Conservation (phyloP, 1,284 basidiomycete genomes). For the Apiotrichum siamense region DNA sequence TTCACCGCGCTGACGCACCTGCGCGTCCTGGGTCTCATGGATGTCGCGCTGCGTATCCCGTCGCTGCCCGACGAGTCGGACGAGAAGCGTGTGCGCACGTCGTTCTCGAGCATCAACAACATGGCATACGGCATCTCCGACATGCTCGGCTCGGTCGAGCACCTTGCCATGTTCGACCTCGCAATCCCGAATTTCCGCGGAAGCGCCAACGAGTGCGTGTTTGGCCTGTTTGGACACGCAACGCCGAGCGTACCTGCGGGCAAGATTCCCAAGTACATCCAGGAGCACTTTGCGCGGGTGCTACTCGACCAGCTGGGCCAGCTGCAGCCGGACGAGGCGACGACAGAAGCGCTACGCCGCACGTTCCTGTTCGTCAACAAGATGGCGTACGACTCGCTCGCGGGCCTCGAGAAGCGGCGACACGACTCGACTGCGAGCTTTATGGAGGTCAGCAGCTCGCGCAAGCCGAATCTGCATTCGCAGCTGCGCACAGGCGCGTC, state of each 20-base stretch:
- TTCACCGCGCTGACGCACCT: conserved; percentile 79
- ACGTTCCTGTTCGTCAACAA: conserved; percentile 82
- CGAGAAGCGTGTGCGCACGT: conserved; percentile 86
- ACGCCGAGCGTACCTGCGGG: conserved; percentile 54
- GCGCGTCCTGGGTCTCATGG: conserved; percentile 90
- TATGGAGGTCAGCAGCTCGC: conserved; percentile 13
- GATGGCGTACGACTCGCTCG: conserved; percentile 61
- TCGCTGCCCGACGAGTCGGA: conserved; percentile 86
- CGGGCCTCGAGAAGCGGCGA: conserved; percentile 48
- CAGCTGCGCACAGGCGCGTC: conserved; percentile 70
- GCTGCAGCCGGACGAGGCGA: conserved; percentile 55
- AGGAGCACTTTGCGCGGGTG: conserved; percentile 65
- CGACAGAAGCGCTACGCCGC: conserved; percentile 71
- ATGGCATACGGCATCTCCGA: conserved; percentile 98
- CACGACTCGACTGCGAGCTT: conserved; percentile 64
- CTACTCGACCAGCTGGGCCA: conserved; percentile 58
- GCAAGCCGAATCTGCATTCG: conserved; percentile 27
- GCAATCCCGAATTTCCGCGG: conserved; percentile 84
- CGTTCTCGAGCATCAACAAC: conserved; percentile 79
- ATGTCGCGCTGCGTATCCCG: conserved; percentile 82
- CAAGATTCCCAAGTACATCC: conserved; percentile 62
- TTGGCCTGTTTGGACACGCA: conserved; percentile 88
- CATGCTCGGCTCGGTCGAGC: conserved; percentile 69
- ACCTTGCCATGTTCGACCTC: conserved; percentile 85
- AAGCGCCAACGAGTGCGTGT: conserved; percentile 74